These are phyloP conservation scores for Emmonsiellopsis sp. DNA, from an alignment of 2,329 filamentous ascomycete genomes.

Conservation along the genomic window DNA sequence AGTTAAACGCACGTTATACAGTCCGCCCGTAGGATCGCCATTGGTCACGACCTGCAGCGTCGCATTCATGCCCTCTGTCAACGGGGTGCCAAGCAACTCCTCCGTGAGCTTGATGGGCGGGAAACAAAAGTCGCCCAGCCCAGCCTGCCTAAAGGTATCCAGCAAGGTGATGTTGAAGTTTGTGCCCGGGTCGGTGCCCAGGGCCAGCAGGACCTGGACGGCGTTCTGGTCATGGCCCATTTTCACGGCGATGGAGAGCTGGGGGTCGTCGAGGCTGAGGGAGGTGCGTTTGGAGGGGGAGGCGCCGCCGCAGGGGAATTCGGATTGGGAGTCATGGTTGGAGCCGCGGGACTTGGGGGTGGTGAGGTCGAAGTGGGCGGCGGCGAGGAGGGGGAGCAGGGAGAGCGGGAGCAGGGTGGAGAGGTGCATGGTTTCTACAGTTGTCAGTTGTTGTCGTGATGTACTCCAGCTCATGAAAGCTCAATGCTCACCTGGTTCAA, in stretches of 20 bases:
- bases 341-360: constrained; percentile 45
- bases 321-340: constrained; percentile 37
- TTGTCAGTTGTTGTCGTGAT: too few species aligned
- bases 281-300: constrained; percentile 38
- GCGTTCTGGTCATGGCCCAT: constrained; percentile 45
- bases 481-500: too few species aligned
- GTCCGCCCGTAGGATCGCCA: constrained; percentile 47
- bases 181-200: constrained; percentile 44
- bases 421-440: constrained; percentile 18
- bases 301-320: constrained; percentile 45
- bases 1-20: constrained; percentile 52
- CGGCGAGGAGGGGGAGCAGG: constrained; percentile 35
- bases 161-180: constrained; percentile 64
- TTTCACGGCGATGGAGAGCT: constrained; percentile 42
- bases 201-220: constrained; percentile 44
- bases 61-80: constrained; percentile 53
- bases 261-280: constrained; percentile 40
- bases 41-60: constrained; percentile 62
- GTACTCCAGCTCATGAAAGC: too few species aligned
- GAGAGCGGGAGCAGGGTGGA: constrained; percentile 35
- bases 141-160: constrained; percentile 50
- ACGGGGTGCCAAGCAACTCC: constrained; percentile 30
- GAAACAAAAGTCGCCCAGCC: constrained; percentile 59
- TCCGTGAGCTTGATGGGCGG: constrained; percentile 41
- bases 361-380: constrained; percentile 49